Base-by-base conservation (phyloP, 1,284 basidiomycete genomes). In the Fomes fomentarius region DNA sequence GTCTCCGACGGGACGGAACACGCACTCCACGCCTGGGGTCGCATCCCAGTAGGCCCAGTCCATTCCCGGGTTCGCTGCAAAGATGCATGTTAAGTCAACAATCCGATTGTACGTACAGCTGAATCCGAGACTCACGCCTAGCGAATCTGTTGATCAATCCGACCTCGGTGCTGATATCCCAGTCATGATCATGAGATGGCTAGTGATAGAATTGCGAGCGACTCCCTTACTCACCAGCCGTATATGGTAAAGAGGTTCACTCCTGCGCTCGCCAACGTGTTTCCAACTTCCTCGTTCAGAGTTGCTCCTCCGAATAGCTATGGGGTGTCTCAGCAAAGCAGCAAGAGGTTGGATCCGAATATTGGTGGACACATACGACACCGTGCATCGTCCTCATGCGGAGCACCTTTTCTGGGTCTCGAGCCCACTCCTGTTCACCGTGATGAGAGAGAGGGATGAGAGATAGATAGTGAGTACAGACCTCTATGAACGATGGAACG, bases 401-500 rank as follows among this genome's bases (percentile, higher is more conserved):
- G 7, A 49, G 26, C 15, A 63, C 56, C 50, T 62, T 60, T 24
- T 55, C 53, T n/a, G 53, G 52, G 31, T 65, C 57, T 8, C 45
- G 47, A 14, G 61, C 48, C 64, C 65, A 66, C 33, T 55, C 53
- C 63, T 64, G 39, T 11, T 25, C 12, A 4, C 39, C 24, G 26
- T 8, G 15, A 25, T 15, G 28, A 9, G 14, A 17, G 4, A 35
- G 7, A 22, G 19, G 6, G 14, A 26, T 3, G 19, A n/a, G n/a
- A 9, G 4, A 22, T 14, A 38, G 25, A 59, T 8, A 14, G 6
- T 10, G 38, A 15, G 31, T 31, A 30, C 25, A 61, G 6, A 69
- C 70, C 62, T 71, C 69, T 5, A 67, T 55, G 45, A 69, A 65
- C 9, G 62, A 54, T 1, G 69, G 69, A 1, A 70, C 68, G 31